Evolutionary conservation across 441 rosid species (phyloP).

Genomic region (Sinapis alba): DNA sequence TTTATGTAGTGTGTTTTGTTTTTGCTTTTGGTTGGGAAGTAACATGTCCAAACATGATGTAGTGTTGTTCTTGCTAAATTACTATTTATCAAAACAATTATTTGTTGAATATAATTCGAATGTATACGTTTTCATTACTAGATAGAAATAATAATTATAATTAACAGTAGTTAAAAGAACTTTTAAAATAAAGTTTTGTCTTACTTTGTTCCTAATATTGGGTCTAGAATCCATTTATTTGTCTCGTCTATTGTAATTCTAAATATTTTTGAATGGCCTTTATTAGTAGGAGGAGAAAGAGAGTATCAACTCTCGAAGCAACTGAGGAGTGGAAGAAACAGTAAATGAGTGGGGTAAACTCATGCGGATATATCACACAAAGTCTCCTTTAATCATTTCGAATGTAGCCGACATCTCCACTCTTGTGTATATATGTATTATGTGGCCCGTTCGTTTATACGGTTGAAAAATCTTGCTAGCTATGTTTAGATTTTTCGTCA

Average conservation of each 20-base stretch:
- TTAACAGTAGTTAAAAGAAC: neutral
- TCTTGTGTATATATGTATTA: neutral
- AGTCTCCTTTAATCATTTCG: slow-evolving; percentile 39
- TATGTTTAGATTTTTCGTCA: neutral
- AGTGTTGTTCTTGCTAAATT: slow-evolving; percentile 1
- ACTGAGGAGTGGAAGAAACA: slow-evolving; percentile 38
- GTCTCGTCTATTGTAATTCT: neutral
- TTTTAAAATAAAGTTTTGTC: neutral
- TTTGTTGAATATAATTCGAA: neutral
- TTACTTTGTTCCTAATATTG: neutral
- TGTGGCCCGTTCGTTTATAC: slow-evolving; percentile 23
- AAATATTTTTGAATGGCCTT: neutral
- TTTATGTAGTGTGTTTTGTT: neutral
- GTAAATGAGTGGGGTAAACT: slow-evolving; percentile 38
- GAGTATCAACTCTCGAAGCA: slow-evolving; percentile 19
- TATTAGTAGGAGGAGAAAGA: neutral
- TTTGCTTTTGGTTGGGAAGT: neutral
- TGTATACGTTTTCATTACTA: neutral
- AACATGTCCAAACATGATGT: neutral
- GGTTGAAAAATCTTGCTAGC: neutral
- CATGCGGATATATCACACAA: slow-evolving; percentile 31
- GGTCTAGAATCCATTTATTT: neutral
- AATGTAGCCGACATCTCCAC: slow-evolving; percentile 41
- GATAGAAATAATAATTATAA: neutral
- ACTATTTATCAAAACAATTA: neutral